Conservation (phyloP, 2,329 filamentous ascomycete genomes). For the Blastomyces emzantsi region DNA sequence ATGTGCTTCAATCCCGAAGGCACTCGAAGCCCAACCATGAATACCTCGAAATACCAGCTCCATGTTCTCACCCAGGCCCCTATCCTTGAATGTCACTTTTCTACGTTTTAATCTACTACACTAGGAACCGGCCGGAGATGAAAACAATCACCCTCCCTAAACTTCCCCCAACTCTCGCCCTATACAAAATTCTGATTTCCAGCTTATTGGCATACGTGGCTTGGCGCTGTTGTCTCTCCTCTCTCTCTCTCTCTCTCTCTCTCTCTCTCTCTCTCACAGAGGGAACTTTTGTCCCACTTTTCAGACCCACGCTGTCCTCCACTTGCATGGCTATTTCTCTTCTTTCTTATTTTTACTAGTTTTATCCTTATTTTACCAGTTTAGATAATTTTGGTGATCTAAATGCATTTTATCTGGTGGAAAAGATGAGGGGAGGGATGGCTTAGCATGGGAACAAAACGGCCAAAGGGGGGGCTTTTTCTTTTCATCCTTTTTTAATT, state of each 20-base stretch:
- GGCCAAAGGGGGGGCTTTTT: not conserved
- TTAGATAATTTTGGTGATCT: not conserved
- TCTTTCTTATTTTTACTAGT: not conserved
- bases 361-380: not conserved
- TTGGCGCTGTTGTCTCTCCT: not conserved
- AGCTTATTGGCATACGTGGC: not conserved
- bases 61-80: not conserved
- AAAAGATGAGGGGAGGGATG: not conserved
- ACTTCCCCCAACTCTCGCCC: not conserved
- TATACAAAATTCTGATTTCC: not conserved
- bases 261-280: conserved; percentile 3
- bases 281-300: not conserved
- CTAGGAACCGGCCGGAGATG: not conserved
- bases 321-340: not conserved
- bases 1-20: not conserved
- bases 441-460: not conserved
- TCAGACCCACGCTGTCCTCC: not conserved
- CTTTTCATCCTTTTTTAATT: not conserved
- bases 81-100: not conserved
- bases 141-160: not conserved
- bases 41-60: not conserved
- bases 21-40: not conserved
- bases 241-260: conserved; percentile 4
- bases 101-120: not conserved
- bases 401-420: not conserved